Evolutionary conservation across 2,329 filamentous ascomycete species (phyloP), one percentile per base, ranked within the genome.

Genomic region (Sporothrix brunneoviolacea): DNA sequence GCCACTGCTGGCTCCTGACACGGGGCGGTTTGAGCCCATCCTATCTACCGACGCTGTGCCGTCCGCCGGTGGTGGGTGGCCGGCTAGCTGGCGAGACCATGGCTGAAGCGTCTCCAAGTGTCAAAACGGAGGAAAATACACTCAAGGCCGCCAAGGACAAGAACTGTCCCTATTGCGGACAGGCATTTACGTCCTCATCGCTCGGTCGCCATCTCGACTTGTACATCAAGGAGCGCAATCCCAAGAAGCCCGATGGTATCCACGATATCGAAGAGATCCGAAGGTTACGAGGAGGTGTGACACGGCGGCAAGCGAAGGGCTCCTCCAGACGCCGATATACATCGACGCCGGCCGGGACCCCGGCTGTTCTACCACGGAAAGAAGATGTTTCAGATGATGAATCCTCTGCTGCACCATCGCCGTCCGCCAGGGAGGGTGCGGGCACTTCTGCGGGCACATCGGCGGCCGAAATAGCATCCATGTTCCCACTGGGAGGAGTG

Each of bases 141-240:
- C 62, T 68, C 21, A 70, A 70, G 54, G 76, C 85, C 15, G 68
- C 77, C 53, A 97, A 97, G 68, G 91, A 97, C 71, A 89, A 88
- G 64, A 83, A 76, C 57, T 96, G 91, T 65, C 87, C 84, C 32
- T 97, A 88, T 70, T 97, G 91, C 67, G 77, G 82, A 41, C 89
- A 95, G 66, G 77, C 85, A 7, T 97, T 96, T 64, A 96, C 91
- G 15, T 96, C 91, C 2, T 95, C 90, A 15, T 95, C 89, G 3
- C 80, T 97, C 48, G 91, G 91, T 44, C 85, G 91, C 40, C 91
- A 97, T 68, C 83, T 96, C 58, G 91, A 97, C 65, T 80, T 95
- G 35, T 96, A 94, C 67, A 91, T 96, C 61, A 91, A 90, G 63
- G 85, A 90, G 53, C 94, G 90, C 71, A 96, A 96, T 65, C 89